Evolutionary conservation across 164 flowering plant species (phyloP), one percentile per base, ranked within the genome.

Genomic region (Sextonia rubra): DNA sequence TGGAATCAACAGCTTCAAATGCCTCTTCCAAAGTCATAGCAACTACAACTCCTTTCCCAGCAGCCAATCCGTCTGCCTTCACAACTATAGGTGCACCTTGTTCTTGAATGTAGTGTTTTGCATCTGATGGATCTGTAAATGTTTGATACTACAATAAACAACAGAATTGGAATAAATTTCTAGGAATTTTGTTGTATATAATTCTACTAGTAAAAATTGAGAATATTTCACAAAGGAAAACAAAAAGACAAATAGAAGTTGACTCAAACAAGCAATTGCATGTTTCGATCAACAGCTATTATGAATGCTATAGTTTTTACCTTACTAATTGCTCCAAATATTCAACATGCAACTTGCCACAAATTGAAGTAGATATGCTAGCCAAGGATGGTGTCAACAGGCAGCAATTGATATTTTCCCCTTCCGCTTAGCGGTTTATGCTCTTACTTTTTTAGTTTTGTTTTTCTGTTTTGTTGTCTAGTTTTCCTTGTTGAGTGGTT

Each of bases 41-140:
- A 73, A 95, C 98, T 76, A 90, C 79, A 62, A 92, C 99, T 75
- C 99, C 97, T 83, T 95, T 95, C 68, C 99, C 99, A 69, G 99
- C 97, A 70, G 97, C 98, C 76, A 95, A 74, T 30, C 99, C 98
- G 82, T 95, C 99, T 32, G 96, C 96, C 80, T 95, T 95, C 65
- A 95, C 76, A 32, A 95, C 99, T 73, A 95, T 92, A 2, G 99
- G 99, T 25, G 87, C 86, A 26, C 99, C 97, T 87, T 91, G 91
- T 56, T 89, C 89, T 80, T 85, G 74, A 62, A 95, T 89, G 74
- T 92, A 92, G 37, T 85, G 77, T 81, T 95, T 91, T 71, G 99
- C 99, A 29, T 85, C 85, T 44, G 80, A 67, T 70, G 99, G 79
- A 61, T 92, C 90, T 37, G 93, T 80, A 77, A 95, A 95, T 30